Conservation (phyloP, 495 filamentous ascomycete genomes). For the Neurospora sp. region DNA sequence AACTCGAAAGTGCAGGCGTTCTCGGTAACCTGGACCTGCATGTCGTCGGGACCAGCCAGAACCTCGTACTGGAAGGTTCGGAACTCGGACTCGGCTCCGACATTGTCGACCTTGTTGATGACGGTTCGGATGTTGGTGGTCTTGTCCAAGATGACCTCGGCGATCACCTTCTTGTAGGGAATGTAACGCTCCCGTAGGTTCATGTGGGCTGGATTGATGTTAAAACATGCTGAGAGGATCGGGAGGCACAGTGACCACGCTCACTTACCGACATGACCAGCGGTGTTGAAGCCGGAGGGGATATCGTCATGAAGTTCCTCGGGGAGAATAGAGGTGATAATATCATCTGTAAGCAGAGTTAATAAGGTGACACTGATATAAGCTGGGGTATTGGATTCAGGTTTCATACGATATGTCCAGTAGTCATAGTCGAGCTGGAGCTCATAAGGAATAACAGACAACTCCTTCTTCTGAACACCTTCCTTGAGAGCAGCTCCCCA, state of each 20-base stretch:
- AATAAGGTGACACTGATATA: neutral
- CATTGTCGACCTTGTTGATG: conserved; percentile 89
- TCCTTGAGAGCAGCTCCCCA: conserved; percentile 62
- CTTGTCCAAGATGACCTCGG: conserved; percentile 78
- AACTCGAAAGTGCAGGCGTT: conserved; percentile 55
- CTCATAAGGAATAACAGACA: conserved; percentile 62
- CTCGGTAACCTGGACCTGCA: conserved; percentile 67
- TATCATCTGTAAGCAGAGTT: conserved; percentile 49
- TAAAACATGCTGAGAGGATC: neutral
- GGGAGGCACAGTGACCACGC: too few species aligned
- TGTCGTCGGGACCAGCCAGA: conserved; percentile 66
- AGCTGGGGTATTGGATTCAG: neutral
- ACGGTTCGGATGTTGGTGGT: conserved; percentile 69
- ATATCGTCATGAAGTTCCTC: conserved; percentile 53
- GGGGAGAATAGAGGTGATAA: conserved; percentile 70
- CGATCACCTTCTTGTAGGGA: conserved; percentile 76
- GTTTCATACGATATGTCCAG: conserved; percentile 66
- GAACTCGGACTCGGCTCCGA: conserved; percentile 75
- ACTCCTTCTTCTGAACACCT: conserved; percentile 52
- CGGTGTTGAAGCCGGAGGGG: conserved; percentile 75
- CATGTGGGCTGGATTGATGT: conserved; percentile 51
- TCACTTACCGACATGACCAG: conserved; percentile 71
- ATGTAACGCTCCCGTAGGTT: conserved; percentile 76
- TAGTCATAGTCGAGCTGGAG: conserved; percentile 71
- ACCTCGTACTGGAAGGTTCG: conserved; percentile 91